A percentile compares a stretch with the other conserved stretches of the same genome.
These are phyloP conservation scores for Solanum tacnaense DNA, from an alignment of 257 asterid genomes.

Conservation along the genomic window DNA sequence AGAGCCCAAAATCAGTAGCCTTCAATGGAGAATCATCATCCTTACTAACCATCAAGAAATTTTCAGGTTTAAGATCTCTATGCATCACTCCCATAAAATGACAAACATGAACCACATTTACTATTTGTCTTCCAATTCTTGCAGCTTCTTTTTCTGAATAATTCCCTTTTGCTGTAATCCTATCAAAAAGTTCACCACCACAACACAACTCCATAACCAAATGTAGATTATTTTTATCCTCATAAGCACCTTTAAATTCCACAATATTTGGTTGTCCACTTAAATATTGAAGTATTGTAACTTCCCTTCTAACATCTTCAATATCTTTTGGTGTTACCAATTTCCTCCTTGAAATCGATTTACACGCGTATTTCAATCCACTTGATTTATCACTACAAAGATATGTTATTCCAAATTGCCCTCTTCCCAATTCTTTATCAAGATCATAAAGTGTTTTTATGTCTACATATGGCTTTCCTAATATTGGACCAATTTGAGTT, in stretches of 20 bases:
- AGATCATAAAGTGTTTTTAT: constrained; percentile 18
- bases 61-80: constrained; percentile 39
- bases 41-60: constrained; percentile 24
- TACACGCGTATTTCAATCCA: constrained; percentile 28
- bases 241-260: constrained; percentile 33
- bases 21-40: constrained; percentile 23
- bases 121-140: constrained; percentile 30
- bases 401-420: constrained; percentile 33
- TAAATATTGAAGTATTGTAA: constrained; percentile 23
- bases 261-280: constrained; percentile 38
- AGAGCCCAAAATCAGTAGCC: constrained; percentile 36
- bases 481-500: constrained; percentile 4
- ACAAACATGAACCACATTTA: constrained; percentile 32
- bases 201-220: constrained; percentile 33
- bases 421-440: constrained; percentile 30
- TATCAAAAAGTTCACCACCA: constrained; percentile 35
- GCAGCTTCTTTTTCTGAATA: constrained; percentile 39
- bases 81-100: constrained; percentile 42
- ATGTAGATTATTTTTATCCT: constrained; percentile 17
- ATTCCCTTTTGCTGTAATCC: constrained; percentile 27
- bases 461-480: constrained; percentile 19
- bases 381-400: constrained; percentile 22
- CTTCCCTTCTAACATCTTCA: constrained; percentile 28
- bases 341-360: constrained; percentile 25
- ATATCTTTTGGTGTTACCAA: constrained; percentile 15